These are phyloP conservation scores for Dactylellina parvicollis DNA, from an alignment of 2,329 filamentous ascomycete species.

Conservation along the genomic window DNA sequence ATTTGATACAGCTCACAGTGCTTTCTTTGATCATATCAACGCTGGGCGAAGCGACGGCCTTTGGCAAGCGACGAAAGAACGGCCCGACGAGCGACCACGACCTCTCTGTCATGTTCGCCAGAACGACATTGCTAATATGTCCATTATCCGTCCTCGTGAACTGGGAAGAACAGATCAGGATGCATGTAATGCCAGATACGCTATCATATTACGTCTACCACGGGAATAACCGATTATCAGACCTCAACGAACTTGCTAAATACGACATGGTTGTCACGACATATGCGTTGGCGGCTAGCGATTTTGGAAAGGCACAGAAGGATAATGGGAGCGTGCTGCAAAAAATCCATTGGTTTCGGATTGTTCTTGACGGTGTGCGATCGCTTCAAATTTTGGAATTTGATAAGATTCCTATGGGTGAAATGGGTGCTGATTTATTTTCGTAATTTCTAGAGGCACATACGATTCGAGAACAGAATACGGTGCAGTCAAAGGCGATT, in stretches of 20 bases:
- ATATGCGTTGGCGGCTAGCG: slow-evolving; percentile 59
- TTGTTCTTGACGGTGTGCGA: slow-evolving; percentile 54
- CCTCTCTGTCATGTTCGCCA: slow-evolving; percentile 71
- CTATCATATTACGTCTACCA: slow-evolving; percentile 80
- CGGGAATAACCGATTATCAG: slow-evolving; percentile 41
- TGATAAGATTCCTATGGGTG: slow-evolving; percentile 8
- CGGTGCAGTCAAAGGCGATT: slow-evolving; percentile 59
- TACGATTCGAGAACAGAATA: slow-evolving; percentile 60
- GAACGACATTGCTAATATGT: slow-evolving; percentile 84
- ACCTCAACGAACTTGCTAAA: slow-evolving; percentile 43
- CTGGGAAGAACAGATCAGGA: slow-evolving; percentile 90
- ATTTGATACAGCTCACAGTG: slow-evolving; percentile 84
- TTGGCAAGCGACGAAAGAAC: slow-evolving; percentile 59
- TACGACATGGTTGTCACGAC: slow-evolving; percentile 60
- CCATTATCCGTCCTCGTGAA: slow-evolving; percentile 92
- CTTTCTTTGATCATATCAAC: slow-evolving; percentile 78
- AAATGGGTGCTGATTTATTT: slow-evolving; percentile 56
- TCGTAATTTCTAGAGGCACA: slow-evolving; percentile 63
- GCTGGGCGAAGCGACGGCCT: slow-evolving; percentile 70
- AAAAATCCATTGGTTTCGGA: slow-evolving; percentile 47
- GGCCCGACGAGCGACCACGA: slow-evolving; percentile 58
- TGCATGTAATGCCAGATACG: slow-evolving; percentile 74
- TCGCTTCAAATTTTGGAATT: slow-evolving; percentile 21
- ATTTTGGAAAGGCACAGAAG: slow-evolving; percentile 76
- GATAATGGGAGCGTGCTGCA: slow-evolving; percentile 61